Conservation (phyloP, 495 filamentous ascomycete species). For the Pseudomonodictys pantanalensis region DNA sequence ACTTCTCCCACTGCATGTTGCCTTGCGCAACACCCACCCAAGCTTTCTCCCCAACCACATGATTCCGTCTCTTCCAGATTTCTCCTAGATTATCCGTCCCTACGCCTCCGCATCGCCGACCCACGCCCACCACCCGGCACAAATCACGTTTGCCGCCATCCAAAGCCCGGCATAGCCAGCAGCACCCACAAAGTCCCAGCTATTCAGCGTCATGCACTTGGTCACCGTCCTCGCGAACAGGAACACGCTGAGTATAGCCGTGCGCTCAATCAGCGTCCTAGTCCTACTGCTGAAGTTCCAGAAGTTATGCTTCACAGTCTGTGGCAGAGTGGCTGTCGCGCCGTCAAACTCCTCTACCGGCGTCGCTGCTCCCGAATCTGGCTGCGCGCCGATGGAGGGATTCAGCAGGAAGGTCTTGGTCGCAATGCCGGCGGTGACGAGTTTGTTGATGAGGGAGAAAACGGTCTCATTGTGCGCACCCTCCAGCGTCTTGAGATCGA, state of each 20-base stretch:
- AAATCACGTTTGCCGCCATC: conserved; percentile 58
- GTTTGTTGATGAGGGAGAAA: conserved; percentile 48
- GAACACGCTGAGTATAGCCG: conserved; percentile 52
- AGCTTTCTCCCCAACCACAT: background rate
- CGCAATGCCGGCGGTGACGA: conserved; percentile 66
- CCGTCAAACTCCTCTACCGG: conserved; percentile 49
- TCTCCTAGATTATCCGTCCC: background rate
- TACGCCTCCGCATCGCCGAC: conserved; percentile 50
- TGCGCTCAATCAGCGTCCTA: conserved; percentile 63
- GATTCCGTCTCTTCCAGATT: background rate
- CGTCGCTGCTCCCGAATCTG: conserved; percentile 20
- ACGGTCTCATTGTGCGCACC: conserved; percentile 58
- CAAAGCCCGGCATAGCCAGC: conserved; percentile 68
- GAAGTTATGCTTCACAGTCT: conserved; percentile 59
- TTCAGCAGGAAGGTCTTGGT: conserved; percentile 73
- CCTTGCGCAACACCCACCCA: background rate
- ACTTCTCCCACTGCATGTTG: no score
- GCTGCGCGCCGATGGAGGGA: conserved; percentile 46
- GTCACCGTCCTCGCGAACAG: conserved; percentile 63
- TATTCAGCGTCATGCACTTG: conserved; percentile 58
- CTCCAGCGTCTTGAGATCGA: conserved; percentile 63
- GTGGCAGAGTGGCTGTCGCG: conserved; percentile 50
- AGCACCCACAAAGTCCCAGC: conserved; percentile 65
- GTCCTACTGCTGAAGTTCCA: conserved; percentile 57
- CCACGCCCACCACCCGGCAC: conserved; percentile 60